Conservation (phyloP, 1,139 yeast genomes). For the Protomyces inouyei region DNA sequence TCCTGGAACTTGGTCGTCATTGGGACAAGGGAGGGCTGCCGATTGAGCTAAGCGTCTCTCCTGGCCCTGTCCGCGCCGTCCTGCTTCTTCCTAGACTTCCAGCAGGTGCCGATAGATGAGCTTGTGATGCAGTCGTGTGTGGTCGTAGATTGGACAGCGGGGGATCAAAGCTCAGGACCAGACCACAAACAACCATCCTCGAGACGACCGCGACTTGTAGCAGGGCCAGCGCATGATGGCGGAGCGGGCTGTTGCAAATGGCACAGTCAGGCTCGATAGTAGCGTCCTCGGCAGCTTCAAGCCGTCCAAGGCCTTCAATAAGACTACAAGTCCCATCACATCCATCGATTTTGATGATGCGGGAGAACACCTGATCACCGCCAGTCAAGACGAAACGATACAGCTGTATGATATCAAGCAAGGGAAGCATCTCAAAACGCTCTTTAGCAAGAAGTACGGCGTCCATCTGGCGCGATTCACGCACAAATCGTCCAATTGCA, state of each 20-base stretch:
- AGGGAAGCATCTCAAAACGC: constrained; percentile 52
- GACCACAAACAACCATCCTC: not conserved
- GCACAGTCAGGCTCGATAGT: constrained; percentile 13
- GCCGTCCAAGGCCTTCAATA: constrained; percentile 56
- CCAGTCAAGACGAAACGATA: constrained; percentile 72
- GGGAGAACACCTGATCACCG: constrained; percentile 69
- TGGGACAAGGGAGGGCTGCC: no score
- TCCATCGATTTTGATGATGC: constrained; percentile 81
- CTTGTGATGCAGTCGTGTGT: no score
- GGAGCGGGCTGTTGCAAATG: not conserved
- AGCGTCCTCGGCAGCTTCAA: constrained; percentile 45
- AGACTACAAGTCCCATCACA: constrained; percentile 58
- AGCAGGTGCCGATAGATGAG: not conserved
- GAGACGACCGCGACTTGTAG: not conserved
- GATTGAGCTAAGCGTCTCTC: no score
- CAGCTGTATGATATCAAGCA: constrained; percentile 73
- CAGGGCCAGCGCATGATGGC: not conserved
- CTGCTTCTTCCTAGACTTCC: no score
- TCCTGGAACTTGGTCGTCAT: constrained; percentile 26
- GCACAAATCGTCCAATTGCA: constrained; percentile 65
- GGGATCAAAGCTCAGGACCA: no score
- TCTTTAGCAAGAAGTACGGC: constrained; percentile 86
- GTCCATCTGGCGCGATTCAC: constrained; percentile 83
- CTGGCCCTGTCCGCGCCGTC: no score
- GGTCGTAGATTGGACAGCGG: no score